Conservation (phyloP, 2,329 filamentous ascomycete species). For the Fusarium miscanthi region DNA sequence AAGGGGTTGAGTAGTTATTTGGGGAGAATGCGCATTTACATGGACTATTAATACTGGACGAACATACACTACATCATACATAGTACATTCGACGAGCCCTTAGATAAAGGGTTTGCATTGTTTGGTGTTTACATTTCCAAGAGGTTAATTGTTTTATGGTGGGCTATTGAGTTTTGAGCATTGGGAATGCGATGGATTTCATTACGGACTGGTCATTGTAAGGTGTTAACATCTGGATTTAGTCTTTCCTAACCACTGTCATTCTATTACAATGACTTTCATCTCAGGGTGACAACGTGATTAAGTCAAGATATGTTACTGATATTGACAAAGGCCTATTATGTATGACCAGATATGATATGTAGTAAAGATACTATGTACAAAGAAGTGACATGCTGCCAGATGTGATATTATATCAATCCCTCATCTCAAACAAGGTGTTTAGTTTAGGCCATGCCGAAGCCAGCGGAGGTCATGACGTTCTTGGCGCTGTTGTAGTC, state of each 20-base stretch:
- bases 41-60: constrained; percentile 31
- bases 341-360: constrained; percentile 3
- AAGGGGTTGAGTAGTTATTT: not conserved
- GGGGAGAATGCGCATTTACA: constrained; percentile 9
- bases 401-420: not conserved
- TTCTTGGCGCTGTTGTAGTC: constrained; percentile 50
- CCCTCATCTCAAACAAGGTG: not conserved
- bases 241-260: not conserved
- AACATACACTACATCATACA: constrained; percentile 30
- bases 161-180: not conserved
- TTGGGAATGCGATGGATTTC: constrained; percentile 4
- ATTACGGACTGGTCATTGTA: constrained; percentile 14
- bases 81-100: constrained; percentile 16
- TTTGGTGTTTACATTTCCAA: constrained; percentile 18
- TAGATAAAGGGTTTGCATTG: constrained; percentile 6
- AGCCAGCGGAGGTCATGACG: constrained; percentile 56
- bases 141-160: constrained; percentile 9
- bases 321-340: constrained; percentile 26
- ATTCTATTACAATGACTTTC: not conserved
- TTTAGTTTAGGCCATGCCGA: constrained; percentile 56
- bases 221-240: constrained; percentile 13
- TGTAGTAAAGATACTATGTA: constrained; percentile 27
- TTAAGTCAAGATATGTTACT: constrained; percentile 10
- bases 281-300: not conserved
- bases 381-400: constrained; percentile 26